Conservation (phyloP, 1,139 yeast species). For the Saccharomyces hybrid region DNA sequence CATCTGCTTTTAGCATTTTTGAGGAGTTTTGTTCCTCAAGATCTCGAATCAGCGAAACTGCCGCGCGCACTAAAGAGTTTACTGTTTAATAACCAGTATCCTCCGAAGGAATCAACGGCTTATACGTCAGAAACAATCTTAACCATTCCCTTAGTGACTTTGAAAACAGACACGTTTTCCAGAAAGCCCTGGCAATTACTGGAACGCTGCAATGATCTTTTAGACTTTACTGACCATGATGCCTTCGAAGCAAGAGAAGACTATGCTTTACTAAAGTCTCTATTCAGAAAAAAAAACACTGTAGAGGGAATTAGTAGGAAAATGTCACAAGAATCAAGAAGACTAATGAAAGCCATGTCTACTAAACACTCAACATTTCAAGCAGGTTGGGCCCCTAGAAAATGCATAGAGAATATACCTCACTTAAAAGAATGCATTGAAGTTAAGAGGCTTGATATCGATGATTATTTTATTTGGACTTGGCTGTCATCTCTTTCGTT, state of each 20-base stretch:
- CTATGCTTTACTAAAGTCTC: constrained; percentile 62
- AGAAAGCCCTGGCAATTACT: constrained; percentile 42
- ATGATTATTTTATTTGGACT: constrained; percentile 86
- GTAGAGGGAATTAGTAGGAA: constrained; percentile 52
- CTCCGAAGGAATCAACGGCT: constrained; percentile 44
- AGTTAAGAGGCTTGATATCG: constrained; percentile 61
- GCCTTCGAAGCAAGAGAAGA: constrained; percentile 71
- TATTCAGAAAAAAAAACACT: constrained; percentile 50
- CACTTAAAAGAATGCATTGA: constrained; percentile 31
- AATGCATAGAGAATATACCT: constrained; percentile 12
- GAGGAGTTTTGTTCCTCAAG: constrained; percentile 70
- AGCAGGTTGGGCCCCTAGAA: constrained; percentile 35
- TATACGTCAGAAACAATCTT: constrained; percentile 39
- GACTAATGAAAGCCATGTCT: constrained; percentile 56
- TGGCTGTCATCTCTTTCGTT: constrained; percentile 75
- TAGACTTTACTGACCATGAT: constrained; percentile 64
- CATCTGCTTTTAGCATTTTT: constrained; percentile 72
- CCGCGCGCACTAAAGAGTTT: constrained; percentile 60
- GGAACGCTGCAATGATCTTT: constrained; percentile 51
- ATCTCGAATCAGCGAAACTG: constrained; percentile 42
- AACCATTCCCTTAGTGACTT: constrained; percentile 60
- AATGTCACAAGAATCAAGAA: constrained; percentile 64
- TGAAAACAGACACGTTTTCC: constrained; percentile 57
- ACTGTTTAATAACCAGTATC: constrained; percentile 56
- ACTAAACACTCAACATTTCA: constrained; percentile 38